A percentile compares a stretch with the other conserved stretches of the same genome.
phyloP scores from a whole-genome alignment of 768 basidiomycete genomes.

The Crucibulum laeve region DNA sequence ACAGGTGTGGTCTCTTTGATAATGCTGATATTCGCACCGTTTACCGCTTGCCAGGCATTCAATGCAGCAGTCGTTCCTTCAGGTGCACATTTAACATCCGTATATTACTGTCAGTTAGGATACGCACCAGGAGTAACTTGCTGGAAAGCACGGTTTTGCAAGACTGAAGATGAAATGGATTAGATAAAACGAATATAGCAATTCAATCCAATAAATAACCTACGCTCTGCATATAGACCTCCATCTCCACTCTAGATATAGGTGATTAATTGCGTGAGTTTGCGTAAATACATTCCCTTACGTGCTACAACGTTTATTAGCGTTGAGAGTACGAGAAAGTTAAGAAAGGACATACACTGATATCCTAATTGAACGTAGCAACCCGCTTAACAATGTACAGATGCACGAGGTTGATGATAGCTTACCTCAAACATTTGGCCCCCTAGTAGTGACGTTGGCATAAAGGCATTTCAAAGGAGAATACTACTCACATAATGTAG shows the following conservation, averaged over 20 bases:
- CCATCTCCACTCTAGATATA: slow-evolving; percentile 22
- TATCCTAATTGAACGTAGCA: slow-evolving; percentile 15
- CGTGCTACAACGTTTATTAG: slow-evolving; percentile 13
- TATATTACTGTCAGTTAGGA: background rate
- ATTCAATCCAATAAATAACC: background rate
- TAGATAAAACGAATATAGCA: background rate
- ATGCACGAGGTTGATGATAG: background rate
- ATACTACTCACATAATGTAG: slow-evolving; percentile 24
- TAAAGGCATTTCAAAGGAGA: no score
- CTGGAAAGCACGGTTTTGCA: slow-evolving; percentile 15
- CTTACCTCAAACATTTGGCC: slow-evolving; percentile 27
- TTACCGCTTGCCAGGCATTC: slow-evolving; percentile 10
- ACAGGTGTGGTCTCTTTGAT: slow-evolving; percentile 11
- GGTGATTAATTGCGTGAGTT: background rate
- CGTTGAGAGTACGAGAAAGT: background rate
- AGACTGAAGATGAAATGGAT: slow-evolving; percentile 5
- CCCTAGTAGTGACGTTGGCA: slow-evolving; percentile 12
- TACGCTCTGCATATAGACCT: slow-evolving; percentile 25
- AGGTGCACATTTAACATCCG: no score
- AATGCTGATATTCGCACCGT: slow-evolving; percentile 12
- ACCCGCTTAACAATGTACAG: background rate
- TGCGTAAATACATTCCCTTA: slow-evolving; percentile 5
- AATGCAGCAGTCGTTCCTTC: slow-evolving; percentile 8
- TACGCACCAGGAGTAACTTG: slow-evolving; percentile 7
- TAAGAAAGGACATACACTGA: slow-evolving; percentile 19